phyloP scores from a whole-genome alignment of 2,329 filamentous ascomycete species.

The Trichoderma afroharzianum region DNA sequence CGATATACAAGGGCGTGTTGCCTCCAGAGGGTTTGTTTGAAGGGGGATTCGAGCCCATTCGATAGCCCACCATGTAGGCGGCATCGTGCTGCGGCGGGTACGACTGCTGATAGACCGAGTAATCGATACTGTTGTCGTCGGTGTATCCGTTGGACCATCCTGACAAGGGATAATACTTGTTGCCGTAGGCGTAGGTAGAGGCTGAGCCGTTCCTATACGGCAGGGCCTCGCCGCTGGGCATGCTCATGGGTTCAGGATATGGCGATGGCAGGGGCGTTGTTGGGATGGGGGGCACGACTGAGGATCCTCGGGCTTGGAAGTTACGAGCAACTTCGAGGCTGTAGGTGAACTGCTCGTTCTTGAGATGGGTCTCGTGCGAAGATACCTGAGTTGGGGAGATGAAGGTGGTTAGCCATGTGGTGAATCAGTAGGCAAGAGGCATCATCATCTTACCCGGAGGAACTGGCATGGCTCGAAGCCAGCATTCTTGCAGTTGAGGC shows the following conservation, averaged over 20 bases:
- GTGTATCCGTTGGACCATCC: constrained; percentile 27
- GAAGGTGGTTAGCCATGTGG: not conserved
- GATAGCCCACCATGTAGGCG: constrained; percentile 27
- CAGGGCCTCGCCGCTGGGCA: constrained; percentile 21
- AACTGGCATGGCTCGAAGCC: constrained; percentile 72
- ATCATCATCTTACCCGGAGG: constrained; percentile 59
- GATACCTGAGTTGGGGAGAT: constrained; percentile 27
- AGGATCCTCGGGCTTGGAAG: constrained; percentile 27
- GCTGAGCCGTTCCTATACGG: constrained; percentile 23
- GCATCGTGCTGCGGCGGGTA: constrained; percentile 22
- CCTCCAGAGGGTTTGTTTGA: constrained; percentile 19
- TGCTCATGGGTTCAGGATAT: constrained; percentile 22
- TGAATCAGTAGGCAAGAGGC: not conserved
- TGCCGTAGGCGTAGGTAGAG: constrained; percentile 27
- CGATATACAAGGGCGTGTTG: constrained; percentile 24
- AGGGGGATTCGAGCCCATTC: constrained; percentile 22
- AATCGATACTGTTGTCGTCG: constrained; percentile 27
- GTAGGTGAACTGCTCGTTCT: constrained; percentile 28
- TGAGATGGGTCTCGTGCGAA: constrained; percentile 30
- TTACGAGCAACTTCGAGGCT: constrained; percentile 31
- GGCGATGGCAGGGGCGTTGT: constrained; percentile 11
- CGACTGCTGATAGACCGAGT: constrained; percentile 24
- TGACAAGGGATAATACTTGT: constrained; percentile 25
- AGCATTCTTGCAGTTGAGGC: constrained; percentile 76
- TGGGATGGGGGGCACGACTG: constrained; percentile 9